phyloP scores from a whole-genome alignment of 331 rosid genomes.

The Spiraea crenata region DNA sequence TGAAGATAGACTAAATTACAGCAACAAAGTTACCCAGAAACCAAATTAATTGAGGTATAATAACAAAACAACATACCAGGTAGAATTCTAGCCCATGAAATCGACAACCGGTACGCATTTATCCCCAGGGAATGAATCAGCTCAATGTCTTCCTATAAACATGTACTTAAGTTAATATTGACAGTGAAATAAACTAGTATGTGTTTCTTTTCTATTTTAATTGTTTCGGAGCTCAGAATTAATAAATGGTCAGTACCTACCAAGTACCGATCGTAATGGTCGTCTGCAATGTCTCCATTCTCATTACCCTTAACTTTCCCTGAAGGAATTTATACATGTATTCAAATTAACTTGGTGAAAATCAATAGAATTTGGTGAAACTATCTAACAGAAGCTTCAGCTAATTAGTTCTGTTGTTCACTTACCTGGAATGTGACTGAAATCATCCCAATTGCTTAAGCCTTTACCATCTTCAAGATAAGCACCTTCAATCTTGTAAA shows the following conservation, averaged over 20 bases:
- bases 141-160: not conserved
- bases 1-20: not conserved
- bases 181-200: not conserved
- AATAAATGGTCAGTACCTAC: not conserved
- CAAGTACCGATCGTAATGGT: conserved; percentile 26
- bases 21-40: not conserved
- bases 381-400: no score
- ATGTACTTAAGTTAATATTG: not conserved
- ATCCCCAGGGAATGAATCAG: not conserved
- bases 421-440: conserved; percentile 48
- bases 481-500: conserved; percentile 53
- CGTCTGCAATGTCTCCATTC: conserved; percentile 26
- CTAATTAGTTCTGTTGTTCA: not conserved
- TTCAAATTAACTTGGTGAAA: not conserved
- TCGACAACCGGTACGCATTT: conserved; percentile 1
- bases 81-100: conserved; percentile 11
- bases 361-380: not conserved
- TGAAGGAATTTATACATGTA: not conserved
- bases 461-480: conserved; percentile 57
- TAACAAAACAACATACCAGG: conserved; percentile 2
- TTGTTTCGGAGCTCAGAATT: not conserved
- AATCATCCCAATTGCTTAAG: conserved; percentile 56
- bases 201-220: not conserved
- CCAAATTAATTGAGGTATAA: not conserved
- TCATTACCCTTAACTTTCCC: conserved; percentile 10